Conservation (phyloP, 768 basidiomycete genomes). For the Gymnopilus junonius region DNA sequence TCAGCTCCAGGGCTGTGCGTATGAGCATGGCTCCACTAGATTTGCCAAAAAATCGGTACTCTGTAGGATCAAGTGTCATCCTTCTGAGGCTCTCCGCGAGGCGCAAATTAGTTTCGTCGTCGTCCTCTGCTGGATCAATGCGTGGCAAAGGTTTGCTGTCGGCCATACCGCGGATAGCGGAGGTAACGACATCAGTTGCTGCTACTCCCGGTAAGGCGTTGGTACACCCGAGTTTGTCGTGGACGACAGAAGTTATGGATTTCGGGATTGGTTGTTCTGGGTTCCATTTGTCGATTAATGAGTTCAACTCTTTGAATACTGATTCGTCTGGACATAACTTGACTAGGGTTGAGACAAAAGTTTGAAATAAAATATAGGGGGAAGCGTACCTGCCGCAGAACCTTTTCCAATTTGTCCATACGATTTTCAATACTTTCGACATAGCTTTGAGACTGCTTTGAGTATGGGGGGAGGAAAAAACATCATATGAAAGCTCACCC, state of each 20-base stretch:
- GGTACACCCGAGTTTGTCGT: not conserved
- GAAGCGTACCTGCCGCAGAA: conserved; percentile 45
- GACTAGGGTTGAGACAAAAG: not conserved
- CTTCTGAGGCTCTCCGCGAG: conserved; percentile 40
- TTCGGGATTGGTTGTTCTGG: conserved; percentile 22
- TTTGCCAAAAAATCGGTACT: conserved; percentile 58
- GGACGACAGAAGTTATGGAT: conserved; percentile 25
- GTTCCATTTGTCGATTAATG: conserved; percentile 29
- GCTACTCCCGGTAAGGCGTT: not conserved
- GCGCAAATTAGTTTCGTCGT: conserved; percentile 40
- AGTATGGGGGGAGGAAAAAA: not conserved
- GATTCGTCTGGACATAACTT: conserved; percentile 72
- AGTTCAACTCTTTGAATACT: conserved; percentile 58
- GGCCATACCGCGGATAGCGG: conserved; percentile 36
- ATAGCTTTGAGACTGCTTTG: conserved; percentile 38
- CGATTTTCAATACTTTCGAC: conserved; percentile 67
- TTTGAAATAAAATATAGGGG: not conserved
- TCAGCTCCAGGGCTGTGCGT: conserved; percentile 59
- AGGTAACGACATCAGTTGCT: conserved; percentile 33
- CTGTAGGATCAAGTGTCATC: conserved; percentile 36
- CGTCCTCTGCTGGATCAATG: conserved; percentile 27
- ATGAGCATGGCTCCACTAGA: conserved; percentile 60
- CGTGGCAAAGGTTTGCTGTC: conserved; percentile 7
- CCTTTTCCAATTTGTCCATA: conserved; percentile 62
- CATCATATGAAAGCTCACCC: conserved; percentile 40